Conservation (phyloP, 257 asterid species). For the Nemophila menziesii region DNA sequence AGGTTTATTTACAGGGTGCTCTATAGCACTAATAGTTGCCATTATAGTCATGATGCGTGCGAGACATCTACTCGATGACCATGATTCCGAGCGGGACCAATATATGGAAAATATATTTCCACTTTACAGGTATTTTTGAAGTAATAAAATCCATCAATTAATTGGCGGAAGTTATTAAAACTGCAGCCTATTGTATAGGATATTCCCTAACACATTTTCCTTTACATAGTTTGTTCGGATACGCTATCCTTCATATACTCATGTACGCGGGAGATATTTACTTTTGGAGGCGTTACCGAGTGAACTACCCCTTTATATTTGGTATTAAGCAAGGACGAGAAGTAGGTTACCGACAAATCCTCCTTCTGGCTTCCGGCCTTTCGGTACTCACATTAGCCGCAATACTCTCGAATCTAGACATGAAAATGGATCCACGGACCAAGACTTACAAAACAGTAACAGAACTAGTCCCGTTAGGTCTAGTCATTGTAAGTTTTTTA, state of each 20-base stretch:
- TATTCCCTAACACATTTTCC: conserved; percentile 1
- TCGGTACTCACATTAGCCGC: conserved; percentile 53
- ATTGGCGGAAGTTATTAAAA: not conserved
- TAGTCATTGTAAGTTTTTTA: conserved; percentile 41
- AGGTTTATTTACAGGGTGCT: conserved; percentile 72
- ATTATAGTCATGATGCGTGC: conserved; percentile 34
- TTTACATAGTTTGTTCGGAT: conserved; percentile 51
- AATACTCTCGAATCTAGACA: conserved; percentile 49
- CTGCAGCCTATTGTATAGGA: not conserved
- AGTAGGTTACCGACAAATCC: conserved; percentile 58
- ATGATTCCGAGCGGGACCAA: conserved; percentile 21
- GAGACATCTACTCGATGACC: conserved; percentile 32
- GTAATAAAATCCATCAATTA: not conserved
- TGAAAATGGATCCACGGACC: conserved; percentile 63
- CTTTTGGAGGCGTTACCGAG: conserved; percentile 60
- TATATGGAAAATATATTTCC: conserved; percentile 75
- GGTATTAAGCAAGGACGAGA: conserved; percentile 62
- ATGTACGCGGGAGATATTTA: conserved; percentile 49
- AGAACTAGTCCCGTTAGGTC: conserved; percentile 56
- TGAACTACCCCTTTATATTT: conserved; percentile 74
- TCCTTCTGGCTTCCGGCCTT: conserved; percentile 69
- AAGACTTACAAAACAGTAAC: conserved; percentile 23
- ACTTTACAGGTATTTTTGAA: conserved; percentile 50
- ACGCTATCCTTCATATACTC: conserved; percentile 62
- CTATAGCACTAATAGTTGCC: conserved; percentile 49